phyloP scores from a whole-genome alignment of 345 rosid genomes.

The Eucalyptus regnans region DNA sequence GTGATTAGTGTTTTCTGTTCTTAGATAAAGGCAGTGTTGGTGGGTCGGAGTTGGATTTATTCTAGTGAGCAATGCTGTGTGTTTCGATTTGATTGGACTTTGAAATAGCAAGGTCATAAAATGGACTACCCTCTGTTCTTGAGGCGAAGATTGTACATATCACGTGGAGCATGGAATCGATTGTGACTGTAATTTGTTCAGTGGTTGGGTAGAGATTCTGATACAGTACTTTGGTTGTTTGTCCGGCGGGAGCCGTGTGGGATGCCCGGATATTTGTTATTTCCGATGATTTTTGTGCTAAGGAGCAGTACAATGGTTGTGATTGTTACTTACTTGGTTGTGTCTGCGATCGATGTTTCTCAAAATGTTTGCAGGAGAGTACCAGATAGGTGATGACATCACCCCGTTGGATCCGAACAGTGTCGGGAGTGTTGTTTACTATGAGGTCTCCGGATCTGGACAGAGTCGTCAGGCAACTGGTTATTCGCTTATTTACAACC shows the following conservation, averaged over 20 bases:
- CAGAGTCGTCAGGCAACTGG: constrained; percentile 31
- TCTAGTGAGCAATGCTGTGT: background rate
- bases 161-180: background rate
- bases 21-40: background rate
- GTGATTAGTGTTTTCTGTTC: background rate
- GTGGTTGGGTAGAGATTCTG: background rate
- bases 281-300: background rate
- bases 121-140: background rate
- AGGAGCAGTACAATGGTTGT: background rate
- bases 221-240: background rate
- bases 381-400: constrained; percentile 32
- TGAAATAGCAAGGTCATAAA: background rate
- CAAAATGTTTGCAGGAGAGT: constrained; percentile 32
- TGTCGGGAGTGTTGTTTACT: constrained; percentile 55
- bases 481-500: constrained; percentile 51
- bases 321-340: background rate
- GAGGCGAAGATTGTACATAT: background rate
- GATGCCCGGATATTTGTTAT: background rate
- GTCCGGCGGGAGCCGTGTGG: background rate
- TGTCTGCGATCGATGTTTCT: background rate
- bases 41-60: background rate
- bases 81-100: background rate
- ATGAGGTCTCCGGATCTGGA: constrained; percentile 14
- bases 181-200: background rate
- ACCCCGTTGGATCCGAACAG: constrained; percentile 33